A percentile compares a stretch with the other conserved stretches of the same genome.
Conservation (phyloP, 139 green algal species). For the Asterochloris erici region DNA sequence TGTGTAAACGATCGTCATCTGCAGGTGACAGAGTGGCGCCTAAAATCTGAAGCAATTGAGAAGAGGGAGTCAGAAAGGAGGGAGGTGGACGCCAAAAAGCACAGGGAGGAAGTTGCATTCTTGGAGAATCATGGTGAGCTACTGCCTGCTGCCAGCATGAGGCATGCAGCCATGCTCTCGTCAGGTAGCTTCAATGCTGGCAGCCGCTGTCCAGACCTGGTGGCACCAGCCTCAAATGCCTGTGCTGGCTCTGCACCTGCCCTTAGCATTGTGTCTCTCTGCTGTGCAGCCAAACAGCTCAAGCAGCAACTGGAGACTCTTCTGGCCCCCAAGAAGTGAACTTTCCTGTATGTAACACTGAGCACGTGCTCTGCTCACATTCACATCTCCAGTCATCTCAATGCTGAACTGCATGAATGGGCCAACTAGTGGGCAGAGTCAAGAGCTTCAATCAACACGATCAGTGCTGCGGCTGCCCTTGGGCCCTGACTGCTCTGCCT, state of each 20-base stretch:
- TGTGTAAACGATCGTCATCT: background rate
- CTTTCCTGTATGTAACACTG: background rate
- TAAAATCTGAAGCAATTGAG: conserved; percentile 83
- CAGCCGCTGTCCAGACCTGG: no score
- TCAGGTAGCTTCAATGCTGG: background rate
- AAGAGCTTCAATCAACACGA: conserved; percentile 40
- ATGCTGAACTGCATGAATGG: no score
- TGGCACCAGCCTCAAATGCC: background rate
- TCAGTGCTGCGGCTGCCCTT: conserved; percentile 51
- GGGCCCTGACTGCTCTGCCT: conserved; percentile 17
- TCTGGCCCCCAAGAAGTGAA: conserved; percentile 60
- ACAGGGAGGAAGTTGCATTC: conserved; percentile 82
- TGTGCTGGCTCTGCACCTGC: background rate
- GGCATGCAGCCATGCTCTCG: background rate
- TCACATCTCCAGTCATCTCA: no score
- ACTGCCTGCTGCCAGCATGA: background rate
- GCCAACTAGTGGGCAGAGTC: no score
- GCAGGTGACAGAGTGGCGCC: conserved; percentile 74
- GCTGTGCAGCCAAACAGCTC: conserved; percentile 54
- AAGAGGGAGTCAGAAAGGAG: conserved; percentile 79
- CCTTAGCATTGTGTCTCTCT: background rate
- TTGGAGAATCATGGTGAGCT: conserved; percentile 60
- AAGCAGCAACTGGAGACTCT: conserved; percentile 79
- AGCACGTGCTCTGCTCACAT: no score
- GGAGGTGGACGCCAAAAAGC: conserved; percentile 79